These are phyloP conservation scores for Heritiera fomes DNA, from an alignment of 345 rosid genomes.

Conservation along the genomic window DNA sequence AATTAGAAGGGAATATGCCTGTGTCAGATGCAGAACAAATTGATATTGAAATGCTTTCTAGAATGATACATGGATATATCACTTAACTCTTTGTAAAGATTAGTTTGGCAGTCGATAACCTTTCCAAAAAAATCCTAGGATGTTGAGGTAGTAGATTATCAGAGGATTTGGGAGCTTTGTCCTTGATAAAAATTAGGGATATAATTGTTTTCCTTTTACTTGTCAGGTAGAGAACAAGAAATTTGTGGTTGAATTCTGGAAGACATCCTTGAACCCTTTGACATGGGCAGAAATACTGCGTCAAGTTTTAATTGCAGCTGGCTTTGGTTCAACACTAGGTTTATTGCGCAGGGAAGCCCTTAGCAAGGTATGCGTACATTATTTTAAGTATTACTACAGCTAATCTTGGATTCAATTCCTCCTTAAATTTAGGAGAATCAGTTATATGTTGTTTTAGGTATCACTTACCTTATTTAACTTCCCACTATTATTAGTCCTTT, in stretches of 20 bases:
- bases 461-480: not conserved
- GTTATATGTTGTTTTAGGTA: not conserved
- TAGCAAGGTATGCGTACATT: conserved; percentile 56
- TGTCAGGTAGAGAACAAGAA: conserved; percentile 75
- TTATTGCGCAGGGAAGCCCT: conserved; percentile 49
- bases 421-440: not conserved
- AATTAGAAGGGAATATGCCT: not conserved
- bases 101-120: not conserved
- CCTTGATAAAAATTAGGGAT: not conserved
- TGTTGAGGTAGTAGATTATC: conserved; percentile 6
- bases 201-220: conserved; percentile 24
- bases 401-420: not conserved
- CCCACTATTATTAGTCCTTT: not conserved
- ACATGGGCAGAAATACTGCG: conserved; percentile 90
- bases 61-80: not conserved
- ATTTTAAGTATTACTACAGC: not conserved
- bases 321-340: conserved; percentile 75
- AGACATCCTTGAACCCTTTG: conserved; percentile 76
- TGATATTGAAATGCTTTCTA: not conserved
- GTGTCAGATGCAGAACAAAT: not conserved
- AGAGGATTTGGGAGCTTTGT: not conserved
- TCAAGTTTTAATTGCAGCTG: conserved; percentile 87
- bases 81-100: not conserved
- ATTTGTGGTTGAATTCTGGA: conserved; percentile 72
- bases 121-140: not conserved